These are phyloP conservation scores for Paulinella micropora DNA, from an alignment of 78 protist genomes.

Conservation along the genomic window DNA sequence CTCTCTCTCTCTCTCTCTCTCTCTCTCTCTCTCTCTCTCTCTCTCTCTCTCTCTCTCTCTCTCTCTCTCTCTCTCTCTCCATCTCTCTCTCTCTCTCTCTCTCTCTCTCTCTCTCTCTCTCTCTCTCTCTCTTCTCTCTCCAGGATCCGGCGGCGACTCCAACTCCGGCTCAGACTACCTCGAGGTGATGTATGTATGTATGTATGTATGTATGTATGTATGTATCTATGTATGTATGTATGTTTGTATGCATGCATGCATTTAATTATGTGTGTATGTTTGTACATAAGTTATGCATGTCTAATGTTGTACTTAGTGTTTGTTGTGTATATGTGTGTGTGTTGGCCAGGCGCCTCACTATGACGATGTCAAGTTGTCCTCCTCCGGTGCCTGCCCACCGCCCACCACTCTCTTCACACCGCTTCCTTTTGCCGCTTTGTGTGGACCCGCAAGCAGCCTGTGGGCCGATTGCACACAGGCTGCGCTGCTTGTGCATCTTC, in stretches of 20 bases:
- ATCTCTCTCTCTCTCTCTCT: not conserved
- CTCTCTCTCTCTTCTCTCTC: not conserved
- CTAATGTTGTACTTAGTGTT: no score
- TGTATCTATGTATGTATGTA: not conserved
- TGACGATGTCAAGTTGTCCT: no score
- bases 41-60: not conserved
- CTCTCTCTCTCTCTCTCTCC: not conserved
- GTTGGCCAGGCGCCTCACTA: no score
- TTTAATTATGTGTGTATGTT: not conserved
- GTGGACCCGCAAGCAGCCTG: no score
- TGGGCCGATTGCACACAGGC: no score
- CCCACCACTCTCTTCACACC: no score
- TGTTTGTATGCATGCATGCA: not conserved
- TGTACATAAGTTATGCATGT: no score
- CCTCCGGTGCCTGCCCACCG: no score
- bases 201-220: not conserved
- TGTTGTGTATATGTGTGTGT: no score
- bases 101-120: not conserved
- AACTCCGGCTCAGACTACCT: not conserved
- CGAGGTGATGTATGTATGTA: not conserved
- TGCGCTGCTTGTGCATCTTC: no score
- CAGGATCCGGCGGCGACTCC: not conserved
- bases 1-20: not conserved
- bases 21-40: not conserved
- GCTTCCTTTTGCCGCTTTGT: no score